A percentile compares a stretch with the other conserved stretches of the same genome.
These are phyloP conservation scores for Flueggea neowawraea DNA, from an alignment of 441 rosid species.

Conservation along the genomic window DNA sequence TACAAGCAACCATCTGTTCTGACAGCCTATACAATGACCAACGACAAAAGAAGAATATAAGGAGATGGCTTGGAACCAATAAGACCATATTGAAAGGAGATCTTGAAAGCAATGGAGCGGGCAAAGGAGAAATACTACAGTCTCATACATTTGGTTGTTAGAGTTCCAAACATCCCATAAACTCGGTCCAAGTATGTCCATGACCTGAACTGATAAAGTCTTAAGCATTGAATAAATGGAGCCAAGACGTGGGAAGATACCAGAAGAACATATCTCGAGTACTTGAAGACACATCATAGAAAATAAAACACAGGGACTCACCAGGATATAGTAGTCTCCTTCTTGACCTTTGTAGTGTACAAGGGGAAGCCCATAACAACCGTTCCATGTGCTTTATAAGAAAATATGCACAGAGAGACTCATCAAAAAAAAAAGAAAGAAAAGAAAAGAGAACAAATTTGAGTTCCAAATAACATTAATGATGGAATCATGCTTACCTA, in stretches of 20 bases:
- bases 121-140: too few relatives aligned
- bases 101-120: too few relatives aligned
- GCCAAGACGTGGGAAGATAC: too few relatives aligned
- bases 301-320: conserved; percentile 22
- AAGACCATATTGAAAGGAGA: too few relatives aligned
- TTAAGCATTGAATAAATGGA: too few relatives aligned
- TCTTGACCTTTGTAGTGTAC: conserved; percentile 90
- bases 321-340: conserved; percentile 94
- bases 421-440: not conserved
- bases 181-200: conserved; percentile 95
- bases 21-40: too few relatives aligned
- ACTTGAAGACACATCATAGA: not conserved
- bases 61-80: too few relatives aligned
- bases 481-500: conserved; percentile 25
- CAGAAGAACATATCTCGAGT: too few relatives aligned
- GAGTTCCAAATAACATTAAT: not conserved
- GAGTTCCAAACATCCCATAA: conserved; percentile 99
- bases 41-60: too few relatives aligned
- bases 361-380: conserved; percentile 93
- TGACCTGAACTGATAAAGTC: conserved; percentile 48
- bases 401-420: too few relatives aligned
- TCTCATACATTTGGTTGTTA: too few relatives aligned
- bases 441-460: not conserved
- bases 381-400: conserved; percentile 95
- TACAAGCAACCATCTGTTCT: too few relatives aligned